phyloP scores from a whole-genome alignment of 306 rosid genomes.

The Rosa multiflora region DNA sequence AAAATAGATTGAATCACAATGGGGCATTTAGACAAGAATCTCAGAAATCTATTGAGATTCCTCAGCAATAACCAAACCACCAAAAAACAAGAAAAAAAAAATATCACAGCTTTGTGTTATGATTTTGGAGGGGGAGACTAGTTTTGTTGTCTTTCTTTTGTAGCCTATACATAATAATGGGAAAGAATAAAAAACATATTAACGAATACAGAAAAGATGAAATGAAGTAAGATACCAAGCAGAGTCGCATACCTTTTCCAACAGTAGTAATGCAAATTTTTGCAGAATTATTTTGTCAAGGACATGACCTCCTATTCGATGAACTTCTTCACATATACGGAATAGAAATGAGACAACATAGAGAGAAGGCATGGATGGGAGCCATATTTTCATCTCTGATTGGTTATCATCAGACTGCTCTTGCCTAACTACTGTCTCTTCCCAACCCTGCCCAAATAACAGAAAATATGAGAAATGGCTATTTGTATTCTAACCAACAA shows the following conservation, averaged over 20 bases:
- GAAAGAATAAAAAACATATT: background rate
- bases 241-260: slow-evolving; percentile 64
- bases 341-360: slow-evolving; percentile 78
- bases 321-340: slow-evolving; percentile 89
- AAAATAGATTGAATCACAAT: slow-evolving; percentile 7
- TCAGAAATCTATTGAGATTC: background rate
- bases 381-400: slow-evolving; percentile 85
- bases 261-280: slow-evolving; percentile 64
- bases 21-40: background rate
- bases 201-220: background rate
- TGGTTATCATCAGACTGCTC: slow-evolving; percentile 72
- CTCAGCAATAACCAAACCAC: background rate
- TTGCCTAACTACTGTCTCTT: slow-evolving; percentile 84
- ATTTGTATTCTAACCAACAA: too few species aligned
- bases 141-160: background rate
- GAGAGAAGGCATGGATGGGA: slow-evolving; percentile 94
- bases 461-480: too few species aligned
- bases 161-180: background rate
- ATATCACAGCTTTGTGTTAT: background rate
- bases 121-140: background rate
- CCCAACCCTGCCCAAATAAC: slow-evolving; percentile 80
- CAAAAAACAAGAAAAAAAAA: background rate
- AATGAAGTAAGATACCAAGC: background rate
- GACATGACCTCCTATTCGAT: slow-evolving; percentile 95
- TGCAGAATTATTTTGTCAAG: slow-evolving; percentile 87